These are phyloP conservation scores for Pichia sp. DNA, from an alignment of 1,139 yeast species.

Conservation along the genomic window DNA sequence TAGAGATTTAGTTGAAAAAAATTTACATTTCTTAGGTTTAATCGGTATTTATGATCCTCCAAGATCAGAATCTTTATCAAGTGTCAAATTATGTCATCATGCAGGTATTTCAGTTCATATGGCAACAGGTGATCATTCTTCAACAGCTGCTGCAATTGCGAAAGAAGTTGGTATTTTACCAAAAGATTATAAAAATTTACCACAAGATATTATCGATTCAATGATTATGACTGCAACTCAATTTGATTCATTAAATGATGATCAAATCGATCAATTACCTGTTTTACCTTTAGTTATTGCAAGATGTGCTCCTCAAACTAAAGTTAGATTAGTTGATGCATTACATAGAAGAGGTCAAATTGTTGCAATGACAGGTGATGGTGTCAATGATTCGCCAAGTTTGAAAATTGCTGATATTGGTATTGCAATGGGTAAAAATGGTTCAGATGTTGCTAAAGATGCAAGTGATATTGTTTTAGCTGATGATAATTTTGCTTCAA, in stretches of 20 bases:
- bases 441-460: constrained; percentile 77
- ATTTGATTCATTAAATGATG: constrained; percentile 58
- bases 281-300: constrained; percentile 75
- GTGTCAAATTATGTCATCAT: constrained; percentile 60
- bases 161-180: constrained; percentile 83
- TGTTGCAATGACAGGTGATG: constrained; percentile 86
- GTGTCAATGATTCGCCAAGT: constrained; percentile 80
- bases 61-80: constrained; percentile 61
- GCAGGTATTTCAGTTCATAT: constrained; percentile 81
- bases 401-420: constrained; percentile 78
- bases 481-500: constrained; percentile 74
- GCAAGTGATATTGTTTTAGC: constrained; percentile 69
- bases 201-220: constrained; percentile 50
- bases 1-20: constrained; percentile 48
- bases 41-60: constrained; percentile 85
- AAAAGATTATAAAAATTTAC: constrained; percentile 53
- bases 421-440: constrained; percentile 77
- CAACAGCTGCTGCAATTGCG: constrained; percentile 77
- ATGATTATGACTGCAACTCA: constrained; percentile 76
- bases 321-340: constrained; percentile 79
- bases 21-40: constrained; percentile 56
- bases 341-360: constrained; percentile 63
- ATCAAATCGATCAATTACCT: constrained; percentile 59
- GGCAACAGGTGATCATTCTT: constrained; percentile 83
- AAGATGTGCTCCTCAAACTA: constrained; percentile 79